Conservation (phyloP, 495 filamentous ascomycete species). For the Sordaria brevicollis region DNA sequence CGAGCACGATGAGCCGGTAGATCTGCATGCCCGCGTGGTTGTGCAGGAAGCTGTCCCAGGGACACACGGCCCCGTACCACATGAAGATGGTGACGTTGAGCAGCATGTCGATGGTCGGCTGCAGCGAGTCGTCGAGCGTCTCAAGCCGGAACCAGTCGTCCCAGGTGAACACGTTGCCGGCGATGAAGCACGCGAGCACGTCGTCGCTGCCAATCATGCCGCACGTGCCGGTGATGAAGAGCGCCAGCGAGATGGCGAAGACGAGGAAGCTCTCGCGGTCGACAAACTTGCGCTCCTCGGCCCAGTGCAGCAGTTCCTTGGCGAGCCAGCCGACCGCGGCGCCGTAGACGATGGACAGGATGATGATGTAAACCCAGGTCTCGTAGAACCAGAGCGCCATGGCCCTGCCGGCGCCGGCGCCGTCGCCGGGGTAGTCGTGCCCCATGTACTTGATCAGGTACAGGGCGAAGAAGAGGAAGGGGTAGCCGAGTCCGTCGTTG, state of each 20-base stretch:
- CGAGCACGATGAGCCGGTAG: constrained; percentile 66
- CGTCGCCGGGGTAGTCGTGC: constrained; percentile 31
- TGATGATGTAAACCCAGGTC: constrained; percentile 75
- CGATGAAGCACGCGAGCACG: constrained; percentile 86
- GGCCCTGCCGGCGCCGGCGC: constrained; percentile 53
- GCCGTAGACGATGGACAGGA: constrained; percentile 73
- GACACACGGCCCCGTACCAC: constrained; percentile 85
- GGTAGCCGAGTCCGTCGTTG: constrained; percentile 91
- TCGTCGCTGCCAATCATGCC: constrained; percentile 89
- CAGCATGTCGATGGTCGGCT: constrained; percentile 78
- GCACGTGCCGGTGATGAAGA: constrained; percentile 80
- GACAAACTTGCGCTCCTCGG: constrained; percentile 71
- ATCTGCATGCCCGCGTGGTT: constrained; percentile 61
- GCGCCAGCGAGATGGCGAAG: constrained; percentile 41
- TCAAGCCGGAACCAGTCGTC: constrained; percentile 90
- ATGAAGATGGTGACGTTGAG: constrained; percentile 77
- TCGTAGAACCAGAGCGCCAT: constrained; percentile 80
- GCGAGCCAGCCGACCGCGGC: constrained; percentile 68
- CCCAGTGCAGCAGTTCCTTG: constrained; percentile 73
- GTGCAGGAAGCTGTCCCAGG: constrained; percentile 59
- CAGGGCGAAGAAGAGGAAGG: constrained; percentile 76
- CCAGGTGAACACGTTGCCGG: constrained; percentile 84
- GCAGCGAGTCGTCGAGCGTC: constrained; percentile 78
- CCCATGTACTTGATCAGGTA: constrained; percentile 72
- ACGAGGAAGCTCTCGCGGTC: constrained; percentile 87